Evolutionary conservation across 106 monocot species (phyloP).

Genomic region (Cymbidium sinense): DNA sequence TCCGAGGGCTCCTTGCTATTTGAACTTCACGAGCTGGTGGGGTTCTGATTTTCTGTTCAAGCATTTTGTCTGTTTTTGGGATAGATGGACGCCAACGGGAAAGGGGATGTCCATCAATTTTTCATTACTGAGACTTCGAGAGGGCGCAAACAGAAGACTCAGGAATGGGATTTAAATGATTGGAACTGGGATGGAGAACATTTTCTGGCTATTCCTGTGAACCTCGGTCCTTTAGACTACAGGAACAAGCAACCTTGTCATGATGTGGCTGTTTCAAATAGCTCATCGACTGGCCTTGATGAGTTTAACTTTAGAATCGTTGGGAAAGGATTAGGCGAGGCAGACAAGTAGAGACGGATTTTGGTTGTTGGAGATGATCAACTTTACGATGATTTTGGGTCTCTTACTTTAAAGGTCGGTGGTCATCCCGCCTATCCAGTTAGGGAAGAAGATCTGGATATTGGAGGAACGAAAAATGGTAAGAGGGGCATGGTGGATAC

Average conservation of each 20-base stretch:
- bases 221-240: slow-evolving; percentile 19
- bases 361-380: slow-evolving; percentile 21
- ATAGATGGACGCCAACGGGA: slow-evolving; percentile 36
- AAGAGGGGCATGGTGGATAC: slow-evolving; percentile 30
- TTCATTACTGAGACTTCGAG: slow-evolving; percentile 15
- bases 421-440: slow-evolving; percentile 16
- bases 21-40: background rate
- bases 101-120: slow-evolving; percentile 14
- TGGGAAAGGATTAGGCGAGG: slow-evolving; percentile 11
- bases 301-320: slow-evolving; percentile 13
- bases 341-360: slow-evolving; percentile 41
- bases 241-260: slow-evolving; percentile 31
- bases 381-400: slow-evolving; percentile 15
- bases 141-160: slow-evolving; percentile 18
- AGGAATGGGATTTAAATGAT: slow-evolving; percentile 61
- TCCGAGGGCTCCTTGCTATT: background rate
- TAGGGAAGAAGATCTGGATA: slow-evolving; percentile 14
- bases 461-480: slow-evolving; percentile 20
- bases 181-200: slow-evolving; percentile 60
- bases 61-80: background rate
- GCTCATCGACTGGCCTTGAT: slow-evolving; percentile 17
- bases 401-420: slow-evolving; percentile 46
- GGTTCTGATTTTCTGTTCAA: background rate
- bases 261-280: slow-evolving; percentile 12
- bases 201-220: slow-evolving; percentile 33